Base-by-base conservation (phyloP, 78 protist species). In the Dictyostelium intermedium region DNA sequence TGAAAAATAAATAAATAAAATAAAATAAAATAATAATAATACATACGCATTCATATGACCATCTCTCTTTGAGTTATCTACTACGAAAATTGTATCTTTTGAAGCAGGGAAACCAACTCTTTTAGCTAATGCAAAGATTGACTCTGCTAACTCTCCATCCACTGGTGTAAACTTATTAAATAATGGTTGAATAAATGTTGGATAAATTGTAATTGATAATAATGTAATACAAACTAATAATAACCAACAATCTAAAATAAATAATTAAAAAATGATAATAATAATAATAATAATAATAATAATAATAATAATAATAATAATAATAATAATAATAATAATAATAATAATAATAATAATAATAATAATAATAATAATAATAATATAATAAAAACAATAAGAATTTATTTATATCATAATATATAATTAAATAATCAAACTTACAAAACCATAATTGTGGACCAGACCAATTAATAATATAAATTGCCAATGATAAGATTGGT, bases 121-220 rank as follows among this genome's bases (percentile, higher is more conserved):
- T 27, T 86, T 43, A 7, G 96, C 93, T 6, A 94, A 61, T 7
- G 35, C 78, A 18, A 70, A 85, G 8, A 94, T 94, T 20, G 89
- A n/a, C 13, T 84, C 87, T n/a, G 27, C 35, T 14, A 92, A 30
- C 18, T 79, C 95, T 27, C 97, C 96, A 20, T 77, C 97, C 8
- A 79, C 92, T 45, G 92, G 94, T 39, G 73, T 35, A 87, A 92
- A 95, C 50, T 76, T 94, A 85, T 98, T 98, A 91, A 98, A 98
- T 53, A 98, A 79, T 32, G 99, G 98, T 66, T 93, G 93, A 63
- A 98, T 97, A 74, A 82, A 41, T 18, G n/a, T 73, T 35, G 98
- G 98, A 95, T 83, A 96, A 45, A 97, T 35, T n/a, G 92, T 78
- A 20, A 92, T 37, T 41, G 87, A 5, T 25, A 78, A 18, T 23